phyloP scores from a whole-genome alignment of 306 rosid genomes.

The Quercus suber region DNA sequence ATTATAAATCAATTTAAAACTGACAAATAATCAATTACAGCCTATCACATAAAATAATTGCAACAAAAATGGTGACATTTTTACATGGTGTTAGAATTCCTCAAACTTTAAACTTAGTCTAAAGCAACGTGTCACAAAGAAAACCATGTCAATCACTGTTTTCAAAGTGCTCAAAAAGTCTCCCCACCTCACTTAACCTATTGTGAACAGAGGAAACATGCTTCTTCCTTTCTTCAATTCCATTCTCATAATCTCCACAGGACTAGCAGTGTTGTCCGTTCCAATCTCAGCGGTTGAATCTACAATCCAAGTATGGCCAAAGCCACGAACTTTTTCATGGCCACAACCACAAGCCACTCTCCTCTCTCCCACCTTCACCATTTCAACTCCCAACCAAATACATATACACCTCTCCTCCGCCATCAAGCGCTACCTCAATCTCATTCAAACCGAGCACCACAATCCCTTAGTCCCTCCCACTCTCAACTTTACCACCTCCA shows the following conservation, averaged over 20 bases:
- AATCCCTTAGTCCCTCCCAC: constrained; percentile 39
- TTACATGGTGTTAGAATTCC: no score
- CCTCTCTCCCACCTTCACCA: constrained; percentile 62
- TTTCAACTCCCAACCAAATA: constrained; percentile 37
- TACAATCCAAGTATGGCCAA: constrained; percentile 68
- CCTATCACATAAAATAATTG: no score
- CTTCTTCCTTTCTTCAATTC: no score
- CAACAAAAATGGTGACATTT: fast-evolving
- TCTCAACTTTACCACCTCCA: constrained; percentile 26
- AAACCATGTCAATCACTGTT: no score
- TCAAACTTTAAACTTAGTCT: no score
- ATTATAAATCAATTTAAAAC: no score
- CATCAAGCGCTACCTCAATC: constrained; percentile 45
- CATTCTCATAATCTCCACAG: background rate
- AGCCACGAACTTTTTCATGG: constrained; percentile 64
- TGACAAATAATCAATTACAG: no score
- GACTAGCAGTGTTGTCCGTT: background rate
- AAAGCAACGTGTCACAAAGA: no score
- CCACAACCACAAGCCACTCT: constrained; percentile 43
- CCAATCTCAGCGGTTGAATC: background rate
- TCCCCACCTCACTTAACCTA: no score
- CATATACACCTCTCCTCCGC: constrained; percentile 51
- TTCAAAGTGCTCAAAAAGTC: no score
- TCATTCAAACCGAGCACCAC: constrained; percentile 61
- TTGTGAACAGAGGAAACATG: no score